phyloP scores from a whole-genome alignment of 768 basidiomycete genomes.

The Termitomyces sp. region DNA sequence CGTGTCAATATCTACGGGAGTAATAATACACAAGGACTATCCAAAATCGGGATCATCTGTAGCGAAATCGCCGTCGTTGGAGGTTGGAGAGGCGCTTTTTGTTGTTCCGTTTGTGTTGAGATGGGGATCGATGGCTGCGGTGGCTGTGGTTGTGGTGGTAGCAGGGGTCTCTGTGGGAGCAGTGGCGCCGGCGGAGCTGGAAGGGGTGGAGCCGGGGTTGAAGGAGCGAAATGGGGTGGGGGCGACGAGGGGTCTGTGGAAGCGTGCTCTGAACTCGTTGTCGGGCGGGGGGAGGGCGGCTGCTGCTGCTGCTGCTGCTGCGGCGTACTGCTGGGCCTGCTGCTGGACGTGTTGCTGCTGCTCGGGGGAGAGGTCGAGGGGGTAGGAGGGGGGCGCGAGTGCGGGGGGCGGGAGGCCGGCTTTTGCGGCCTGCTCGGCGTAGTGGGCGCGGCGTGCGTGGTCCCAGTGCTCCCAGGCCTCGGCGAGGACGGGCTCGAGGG shows the following conservation, averaged over 20 bases:
- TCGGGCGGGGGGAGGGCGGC: slow-evolving; percentile 14
- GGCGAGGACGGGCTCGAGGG: slow-evolving; percentile 76
- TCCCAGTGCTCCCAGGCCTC: slow-evolving; percentile 89
- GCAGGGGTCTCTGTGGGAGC: not conserved
- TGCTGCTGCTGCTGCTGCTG: slow-evolving; percentile 18
- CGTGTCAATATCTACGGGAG: no score
- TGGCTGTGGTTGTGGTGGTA: slow-evolving; percentile 4
- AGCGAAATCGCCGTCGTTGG: slow-evolving; percentile 6
- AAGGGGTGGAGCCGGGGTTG: slow-evolving; percentile 6
- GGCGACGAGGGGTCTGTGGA: slow-evolving; percentile 56
- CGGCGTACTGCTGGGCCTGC: slow-evolving; percentile 13
- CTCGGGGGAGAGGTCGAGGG: slow-evolving; percentile 22
- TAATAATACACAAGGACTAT: not conserved
- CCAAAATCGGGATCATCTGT: slow-evolving; percentile 17
- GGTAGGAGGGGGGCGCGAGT: slow-evolving; percentile 20
- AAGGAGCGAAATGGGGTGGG: slow-evolving; percentile 52
- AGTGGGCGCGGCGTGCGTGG: slow-evolving; percentile 51
- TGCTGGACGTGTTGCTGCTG: slow-evolving; percentile 6
- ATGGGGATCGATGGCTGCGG: slow-evolving; percentile 36
- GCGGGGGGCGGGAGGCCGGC: slow-evolving; percentile 27
- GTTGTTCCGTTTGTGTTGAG: slow-evolving; percentile 11
- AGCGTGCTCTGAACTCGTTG: slow-evolving; percentile 64
- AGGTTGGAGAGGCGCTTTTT: slow-evolving; percentile 10
- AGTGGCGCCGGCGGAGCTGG: not conserved
- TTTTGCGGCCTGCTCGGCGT: slow-evolving; percentile 37